phyloP scores from a whole-genome alignment of 345 rosid species.

The Eucalyptus lansdowneana region DNA sequence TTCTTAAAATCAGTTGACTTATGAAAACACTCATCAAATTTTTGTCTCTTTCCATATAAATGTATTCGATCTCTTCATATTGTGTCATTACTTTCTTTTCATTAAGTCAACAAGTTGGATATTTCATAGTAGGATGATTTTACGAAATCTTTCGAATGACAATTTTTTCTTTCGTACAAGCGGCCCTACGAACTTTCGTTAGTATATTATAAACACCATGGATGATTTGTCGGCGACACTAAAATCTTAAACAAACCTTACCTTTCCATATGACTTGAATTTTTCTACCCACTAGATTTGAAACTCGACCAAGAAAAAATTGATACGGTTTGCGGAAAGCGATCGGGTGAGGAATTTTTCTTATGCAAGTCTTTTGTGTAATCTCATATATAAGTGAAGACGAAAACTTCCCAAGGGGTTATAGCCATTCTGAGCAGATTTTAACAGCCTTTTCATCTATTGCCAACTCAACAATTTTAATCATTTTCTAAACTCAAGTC shows the following conservation, averaged over 20 bases:
- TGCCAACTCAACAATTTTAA: background rate
- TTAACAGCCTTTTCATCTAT: background rate
- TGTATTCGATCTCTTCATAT: background rate
- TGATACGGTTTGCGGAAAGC: background rate
- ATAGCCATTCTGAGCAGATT: background rate
- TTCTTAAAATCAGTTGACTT: no score
- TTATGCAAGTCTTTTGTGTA: background rate
- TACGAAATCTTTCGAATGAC: background rate
- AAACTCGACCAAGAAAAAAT: background rate
- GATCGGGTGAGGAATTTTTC: background rate
- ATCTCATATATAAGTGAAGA: background rate
- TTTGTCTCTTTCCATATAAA: background rate
- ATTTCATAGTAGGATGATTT: background rate
- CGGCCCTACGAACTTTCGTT: background rate
- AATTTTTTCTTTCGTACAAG: background rate
- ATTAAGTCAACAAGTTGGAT: background rate
- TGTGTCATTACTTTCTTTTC: background rate
- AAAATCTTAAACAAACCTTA: background rate
- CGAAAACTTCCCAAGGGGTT: background rate
- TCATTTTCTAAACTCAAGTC: background rate
- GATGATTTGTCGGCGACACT: background rate
- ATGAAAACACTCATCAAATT: no score
- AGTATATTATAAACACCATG: background rate
- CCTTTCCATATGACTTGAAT: background rate
- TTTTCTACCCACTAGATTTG: background rate